Evolutionary conservation across 2,329 filamentous ascomycete genomes (phyloP).

Genomic region (Clarireedia homoeocarpa): DNA sequence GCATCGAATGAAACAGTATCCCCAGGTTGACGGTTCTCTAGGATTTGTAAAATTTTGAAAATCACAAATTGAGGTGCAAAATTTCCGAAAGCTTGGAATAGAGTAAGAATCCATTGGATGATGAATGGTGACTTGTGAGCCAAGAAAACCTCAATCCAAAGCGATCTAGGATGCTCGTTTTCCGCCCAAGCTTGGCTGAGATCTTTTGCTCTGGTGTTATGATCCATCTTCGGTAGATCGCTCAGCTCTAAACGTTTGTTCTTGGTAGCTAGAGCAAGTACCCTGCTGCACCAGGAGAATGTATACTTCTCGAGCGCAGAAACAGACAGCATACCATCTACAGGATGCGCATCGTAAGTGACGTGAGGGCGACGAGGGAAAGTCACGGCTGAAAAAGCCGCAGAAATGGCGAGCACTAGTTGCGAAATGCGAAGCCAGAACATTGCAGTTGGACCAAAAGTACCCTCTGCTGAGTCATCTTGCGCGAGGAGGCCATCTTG

Average conservation of each 20-base stretch:
- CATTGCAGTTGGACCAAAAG: slow-evolving; percentile 21
- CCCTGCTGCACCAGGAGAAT: slow-evolving; percentile 53
- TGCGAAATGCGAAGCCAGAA: slow-evolving; percentile 43
- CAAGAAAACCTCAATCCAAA: slow-evolving; percentile 53
- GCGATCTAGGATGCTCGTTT: slow-evolving; percentile 38
- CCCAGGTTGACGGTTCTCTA: slow-evolving; percentile 48
- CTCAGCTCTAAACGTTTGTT: slow-evolving; percentile 53
- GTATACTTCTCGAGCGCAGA: slow-evolving; percentile 55
- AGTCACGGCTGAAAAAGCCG: slow-evolving; percentile 42
- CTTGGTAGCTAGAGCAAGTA: slow-evolving; percentile 47
- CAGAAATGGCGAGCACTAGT: slow-evolving; percentile 36
- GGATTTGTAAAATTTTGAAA: slow-evolving; percentile 53
- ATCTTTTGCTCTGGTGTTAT: slow-evolving; percentile 43
- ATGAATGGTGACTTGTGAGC: slow-evolving; percentile 49
- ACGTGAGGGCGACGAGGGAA: slow-evolving; percentile 63
- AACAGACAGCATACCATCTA: slow-evolving; percentile 56
- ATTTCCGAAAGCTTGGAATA: slow-evolving; percentile 33
- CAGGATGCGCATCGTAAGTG: slow-evolving; percentile 46
- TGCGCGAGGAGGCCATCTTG: slow-evolving; percentile 37
- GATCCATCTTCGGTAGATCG: slow-evolving; percentile 55
- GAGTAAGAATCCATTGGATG: slow-evolving; percentile 51
- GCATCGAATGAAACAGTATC: slow-evolving; percentile 42
- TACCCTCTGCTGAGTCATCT: slow-evolving; percentile 10
- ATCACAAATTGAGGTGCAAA: slow-evolving; percentile 66
- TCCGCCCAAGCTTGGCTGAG: slow-evolving; percentile 43